Evolutionary conservation across 345 rosid species (phyloP), one percentile per base, ranked within the genome.

Genomic region (Turnera subulata): DNA sequence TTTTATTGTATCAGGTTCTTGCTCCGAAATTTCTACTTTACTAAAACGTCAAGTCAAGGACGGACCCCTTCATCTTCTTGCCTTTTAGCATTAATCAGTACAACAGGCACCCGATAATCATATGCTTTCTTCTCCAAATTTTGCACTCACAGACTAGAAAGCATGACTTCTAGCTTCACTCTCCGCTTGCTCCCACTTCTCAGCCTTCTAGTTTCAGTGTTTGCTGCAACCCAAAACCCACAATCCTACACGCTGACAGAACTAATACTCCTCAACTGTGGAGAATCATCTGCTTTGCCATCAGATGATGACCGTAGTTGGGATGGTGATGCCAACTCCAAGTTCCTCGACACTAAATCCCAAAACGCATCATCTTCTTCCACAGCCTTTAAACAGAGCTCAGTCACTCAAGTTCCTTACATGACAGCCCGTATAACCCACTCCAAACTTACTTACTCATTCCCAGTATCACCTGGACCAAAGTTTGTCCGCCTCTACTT

Each of bases 401-500:
- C 53, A 11, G 50, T 29, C 6, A 0, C 33, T 2, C 0, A 0
- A 1, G 40, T 61, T 4, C 77, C 69, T 0, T 77, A 57, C 73
- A 5, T 1, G 32, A 55, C 74, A 4, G 72, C 76, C 1, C 66
- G 65, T 1, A 50, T 76, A 37, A 56, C 61, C 18, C 38, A 6
- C 7, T 59, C 73, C 5, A 12, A 45, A 1, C 65, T 80, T 72
- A 56, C 56, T 40, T 80, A 71, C 63, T 52, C 50, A 16, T 68
- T 80, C 35, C 72, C 58, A 1, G 58, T 74, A 52, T 17, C 64
- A 1, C n/a, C 67, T 1, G 81, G 81, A 5, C 71, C 72, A 3
- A 74, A 66, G 24, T 74, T 80, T 58, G 25, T 66, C 33, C 64
- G 64, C 6, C 64, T 66, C n/a, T 52, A 66, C 46, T 66, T 66